phyloP scores from a whole-genome alignment of 192 early-diverging fungal genomes.

The Coemansia sp. region DNA sequence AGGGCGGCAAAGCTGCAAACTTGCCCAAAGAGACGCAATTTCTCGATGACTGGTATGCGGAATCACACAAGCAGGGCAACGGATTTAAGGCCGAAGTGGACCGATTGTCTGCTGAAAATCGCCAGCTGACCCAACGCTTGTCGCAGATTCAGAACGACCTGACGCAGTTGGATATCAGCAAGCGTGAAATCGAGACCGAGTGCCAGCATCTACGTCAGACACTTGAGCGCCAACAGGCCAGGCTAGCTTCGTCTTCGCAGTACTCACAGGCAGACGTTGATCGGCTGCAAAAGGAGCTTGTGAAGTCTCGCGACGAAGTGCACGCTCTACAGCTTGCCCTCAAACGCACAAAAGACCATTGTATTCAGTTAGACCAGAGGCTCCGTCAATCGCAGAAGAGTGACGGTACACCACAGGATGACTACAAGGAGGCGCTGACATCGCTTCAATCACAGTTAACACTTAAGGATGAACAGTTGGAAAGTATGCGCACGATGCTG shows the following conservation, averaged over 20 bases:
- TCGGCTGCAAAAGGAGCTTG: slow-evolving; percentile 42
- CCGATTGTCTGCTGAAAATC: slow-evolving; percentile 52
- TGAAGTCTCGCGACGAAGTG: slow-evolving; percentile 48
- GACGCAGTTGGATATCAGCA: slow-evolving; percentile 28
- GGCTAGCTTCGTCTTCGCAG: slow-evolving; percentile 16
- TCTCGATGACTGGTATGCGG: slow-evolving; percentile 49
- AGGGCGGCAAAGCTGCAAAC: slow-evolving; percentile 41
- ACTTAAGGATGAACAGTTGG: slow-evolving; percentile 54
- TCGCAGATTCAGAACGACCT: slow-evolving; percentile 26
- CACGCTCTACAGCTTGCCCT: slow-evolving; percentile 35
- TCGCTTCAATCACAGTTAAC: slow-evolving; percentile 55
- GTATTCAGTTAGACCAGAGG: slow-evolving; percentile 32
- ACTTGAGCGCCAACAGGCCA: slow-evolving; percentile 26
- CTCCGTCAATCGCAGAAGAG: slow-evolving; percentile 15
- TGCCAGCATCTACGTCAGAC: slow-evolving; percentile 22
- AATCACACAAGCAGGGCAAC: slow-evolving; percentile 40
- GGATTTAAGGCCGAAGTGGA: slow-evolving; percentile 37
- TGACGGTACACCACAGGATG: slow-evolving; percentile 9
- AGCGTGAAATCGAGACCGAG: slow-evolving; percentile 33
- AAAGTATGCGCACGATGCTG: slow-evolving; percentile 68
- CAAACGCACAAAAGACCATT: slow-evolving; percentile 52
- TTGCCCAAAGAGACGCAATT: slow-evolving; percentile 39
- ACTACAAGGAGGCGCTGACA: slow-evolving; percentile 58
- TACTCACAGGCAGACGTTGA: slow-evolving; percentile 41
- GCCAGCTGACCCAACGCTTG: slow-evolving; percentile 38